phyloP scores from a whole-genome alignment of 2,329 filamentous ascomycete genomes.

The Diaporthe sp. region DNA sequence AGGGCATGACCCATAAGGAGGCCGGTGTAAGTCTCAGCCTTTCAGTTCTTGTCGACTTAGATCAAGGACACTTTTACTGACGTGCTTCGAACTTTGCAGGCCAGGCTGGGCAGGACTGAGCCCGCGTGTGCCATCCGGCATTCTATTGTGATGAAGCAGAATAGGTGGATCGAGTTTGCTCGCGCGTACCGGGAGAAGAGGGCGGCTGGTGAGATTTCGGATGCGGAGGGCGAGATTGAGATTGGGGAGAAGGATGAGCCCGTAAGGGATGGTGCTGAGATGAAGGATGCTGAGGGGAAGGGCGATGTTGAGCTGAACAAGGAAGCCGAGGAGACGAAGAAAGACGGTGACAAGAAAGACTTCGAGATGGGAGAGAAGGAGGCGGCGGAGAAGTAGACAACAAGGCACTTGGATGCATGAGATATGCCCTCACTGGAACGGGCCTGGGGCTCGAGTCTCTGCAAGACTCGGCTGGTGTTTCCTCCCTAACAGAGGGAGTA shows the following conservation, averaged over 20 bases:
- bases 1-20: constrained; percentile 21
- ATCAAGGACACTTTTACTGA: not conserved
- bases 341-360: not conserved
- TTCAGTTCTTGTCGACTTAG: not conserved
- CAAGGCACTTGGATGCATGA: accelerated
- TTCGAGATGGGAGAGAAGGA: not conserved
- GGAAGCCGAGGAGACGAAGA: not conserved
- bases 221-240: not conserved
- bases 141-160: not conserved
- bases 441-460: no score
- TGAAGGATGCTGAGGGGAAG: no score
- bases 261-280: no score
- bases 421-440: not conserved
- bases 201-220: not conserved
- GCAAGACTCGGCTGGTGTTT: not conserved
- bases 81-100: not conserved
- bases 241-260: not conserved
- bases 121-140: constrained; percentile 20
- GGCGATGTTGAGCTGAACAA: not conserved
- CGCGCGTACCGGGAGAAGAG: not conserved
- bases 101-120: constrained; percentile 8
- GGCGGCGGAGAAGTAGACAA: not conserved
- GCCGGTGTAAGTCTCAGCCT: constrained; percentile 12
- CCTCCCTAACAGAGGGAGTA: not conserved
- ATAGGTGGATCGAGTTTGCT: not conserved